Evolutionary conservation across 768 basidiomycete genomes (phyloP), one percentile per base, ranked within the genome.

Genomic region (Hydnomerulius pinastri): DNA sequence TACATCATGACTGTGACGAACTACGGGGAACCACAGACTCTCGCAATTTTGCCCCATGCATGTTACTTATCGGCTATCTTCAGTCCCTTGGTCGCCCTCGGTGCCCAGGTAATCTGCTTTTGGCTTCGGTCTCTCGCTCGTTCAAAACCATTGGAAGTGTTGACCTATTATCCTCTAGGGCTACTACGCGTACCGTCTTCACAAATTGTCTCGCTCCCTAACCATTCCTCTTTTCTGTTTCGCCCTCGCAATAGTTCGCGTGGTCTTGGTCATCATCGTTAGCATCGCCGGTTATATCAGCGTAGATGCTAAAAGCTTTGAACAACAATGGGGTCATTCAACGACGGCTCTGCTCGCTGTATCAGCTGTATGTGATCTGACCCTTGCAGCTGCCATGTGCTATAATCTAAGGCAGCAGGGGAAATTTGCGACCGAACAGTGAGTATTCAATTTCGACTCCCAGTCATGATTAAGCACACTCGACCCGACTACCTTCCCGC

Each of bases 341-440:
- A 47, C 40, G n/a, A 47, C 38, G n/a, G 10, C 40, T 8, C 21
- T 28, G 11, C 25, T 47, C 18, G 29, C 33, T 38, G 36, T 38
- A 15, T 38, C 35, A 7, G 17, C 40, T 9, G 37, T 28, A 12
- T 47, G 35, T 18, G 46, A 47, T 18, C 36, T 47, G n/a, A 28
- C 39, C 18, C n/a, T 39, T 18, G 25, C 46, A 9, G 13, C 40
- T 35, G 38, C 21, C 6, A 21, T 47, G 12, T 24, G 18, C 12
- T 47, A 38, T 24, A 39, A 47, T n/a, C 46, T 47, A 20, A 25
- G n/a, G 23, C 42, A 41, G 4, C 46, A 47, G 15, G 18, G 24
- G 12, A 32, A 32, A 11, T 32, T 15, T 15, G 30, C 30, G 4
- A 10, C 10, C 30, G 15, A 10, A 32, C 4, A 32, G 30, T 32